Evolutionary conservation across 805 yeast genomes (phyloP).

Genomic region (Komagataella kurtzmanii): DNA sequence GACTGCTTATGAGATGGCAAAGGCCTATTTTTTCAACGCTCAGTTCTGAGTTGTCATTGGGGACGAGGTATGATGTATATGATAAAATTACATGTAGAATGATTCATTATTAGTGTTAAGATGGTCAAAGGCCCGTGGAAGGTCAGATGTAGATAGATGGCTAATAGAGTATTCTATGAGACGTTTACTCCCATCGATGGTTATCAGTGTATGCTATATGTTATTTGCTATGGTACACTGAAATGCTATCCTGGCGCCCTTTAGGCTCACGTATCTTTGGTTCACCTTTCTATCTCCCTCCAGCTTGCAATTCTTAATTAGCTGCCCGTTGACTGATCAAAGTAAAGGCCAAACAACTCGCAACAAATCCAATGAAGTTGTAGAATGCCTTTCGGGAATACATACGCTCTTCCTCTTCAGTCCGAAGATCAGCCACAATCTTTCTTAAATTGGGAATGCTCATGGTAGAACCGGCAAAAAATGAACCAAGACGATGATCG

Average conservation of each 20-base stretch:
- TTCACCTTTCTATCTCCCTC: too few species aligned
- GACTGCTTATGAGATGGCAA: slow-evolving; percentile 98
- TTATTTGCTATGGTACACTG: too few species aligned
- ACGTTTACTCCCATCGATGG: too few species aligned
- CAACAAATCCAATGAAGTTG: slow-evolving; percentile 66
- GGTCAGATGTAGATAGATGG: background rate
- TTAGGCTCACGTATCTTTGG: too few species aligned
- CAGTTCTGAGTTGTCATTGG: background rate
- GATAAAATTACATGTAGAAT: background rate
- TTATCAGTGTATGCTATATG: too few species aligned
- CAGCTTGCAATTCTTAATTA: background rate
- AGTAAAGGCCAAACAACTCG: slow-evolving; percentile 70
- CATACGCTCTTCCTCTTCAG: slow-evolving; percentile 74
- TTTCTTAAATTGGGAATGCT: slow-evolving; percentile 65
- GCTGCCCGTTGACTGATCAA: slow-evolving; percentile 47
- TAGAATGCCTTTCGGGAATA: slow-evolving; percentile 72
- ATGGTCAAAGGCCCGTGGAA: background rate
- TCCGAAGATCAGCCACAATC: slow-evolving; percentile 69
- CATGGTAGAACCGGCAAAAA: slow-evolving; percentile 15
- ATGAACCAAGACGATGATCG: slow-evolving; percentile 20
- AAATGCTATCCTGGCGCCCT: too few species aligned
- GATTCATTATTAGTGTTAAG: background rate
- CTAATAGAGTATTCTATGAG: too few species aligned
- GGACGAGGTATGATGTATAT: background rate
- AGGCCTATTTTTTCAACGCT: slow-evolving; percentile 36